Percentiles rank a stretch among this genome's conserved stretches.
Conservation (phyloP, 2,329 filamentous ascomycete species). For the Beauveria scarabaeidicola region DNA sequence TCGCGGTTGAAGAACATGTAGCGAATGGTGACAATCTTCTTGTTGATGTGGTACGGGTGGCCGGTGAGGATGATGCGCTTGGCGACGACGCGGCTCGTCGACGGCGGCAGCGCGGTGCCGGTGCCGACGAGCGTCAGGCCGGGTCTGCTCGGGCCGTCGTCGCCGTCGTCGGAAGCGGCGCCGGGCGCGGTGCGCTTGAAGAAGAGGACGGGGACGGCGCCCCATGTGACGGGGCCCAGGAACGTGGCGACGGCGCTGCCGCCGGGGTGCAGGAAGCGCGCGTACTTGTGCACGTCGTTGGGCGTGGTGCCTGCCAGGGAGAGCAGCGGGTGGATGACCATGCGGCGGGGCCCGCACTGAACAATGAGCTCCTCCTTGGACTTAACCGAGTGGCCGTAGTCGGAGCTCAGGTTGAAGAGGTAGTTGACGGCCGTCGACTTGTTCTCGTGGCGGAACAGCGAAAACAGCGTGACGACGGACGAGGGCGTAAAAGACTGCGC, state of each 20-base stretch:
- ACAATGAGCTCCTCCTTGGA: slow-evolving; percentile 88
- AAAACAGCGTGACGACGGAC: slow-evolving; percentile 66
- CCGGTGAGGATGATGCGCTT: slow-evolving; percentile 92
- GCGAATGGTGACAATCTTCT: slow-evolving; percentile 88
- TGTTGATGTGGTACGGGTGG: slow-evolving; percentile 98
- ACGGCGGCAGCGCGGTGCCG: slow-evolving; percentile 76
- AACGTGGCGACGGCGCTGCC: slow-evolving; percentile 84
- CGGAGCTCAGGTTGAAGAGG: slow-evolving; percentile 75
- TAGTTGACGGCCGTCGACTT: slow-evolving; percentile 88
- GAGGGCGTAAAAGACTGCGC: slow-evolving; percentile 40
- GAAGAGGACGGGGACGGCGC: slow-evolving; percentile 80
- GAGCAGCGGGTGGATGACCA: slow-evolving; percentile 84
- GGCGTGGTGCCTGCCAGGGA: slow-evolving; percentile 83
- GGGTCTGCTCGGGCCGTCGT: slow-evolving; percentile 32
- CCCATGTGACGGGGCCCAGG: slow-evolving; percentile 87
- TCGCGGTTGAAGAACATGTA: slow-evolving; percentile 99
- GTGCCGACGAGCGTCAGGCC: slow-evolving; percentile 70
- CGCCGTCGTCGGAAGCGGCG: slow-evolving; percentile 34
- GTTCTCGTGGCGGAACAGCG: slow-evolving; percentile 86
- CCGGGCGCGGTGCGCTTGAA: slow-evolving; percentile 56
- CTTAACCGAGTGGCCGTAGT: slow-evolving; percentile 68
- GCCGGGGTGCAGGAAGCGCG: slow-evolving; percentile 83
- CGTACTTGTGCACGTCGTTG: slow-evolving; percentile 96
- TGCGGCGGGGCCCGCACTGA: slow-evolving; percentile 80
- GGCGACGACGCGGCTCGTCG: slow-evolving; percentile 70